A percentile compares a stretch with the other conserved stretches of the same genome.
phyloP scores from a whole-genome alignment of 345 rosid species.

The Eucalyptus erythrocorys region DNA sequence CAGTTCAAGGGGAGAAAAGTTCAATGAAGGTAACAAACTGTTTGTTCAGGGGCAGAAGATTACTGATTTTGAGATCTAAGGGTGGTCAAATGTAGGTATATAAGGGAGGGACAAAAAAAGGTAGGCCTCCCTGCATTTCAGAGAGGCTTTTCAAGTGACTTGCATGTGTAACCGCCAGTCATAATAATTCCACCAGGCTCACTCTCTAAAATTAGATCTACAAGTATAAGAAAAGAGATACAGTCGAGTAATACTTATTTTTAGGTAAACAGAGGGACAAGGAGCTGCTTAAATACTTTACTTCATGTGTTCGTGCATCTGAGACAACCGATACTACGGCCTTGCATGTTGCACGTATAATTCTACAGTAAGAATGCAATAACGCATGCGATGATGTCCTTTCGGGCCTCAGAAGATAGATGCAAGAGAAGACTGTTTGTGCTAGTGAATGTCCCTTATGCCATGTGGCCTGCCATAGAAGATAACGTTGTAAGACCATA shows the following conservation, averaged over 20 bases:
- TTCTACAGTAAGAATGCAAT: conserved; percentile 83
- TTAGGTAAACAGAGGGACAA: conserved; percentile 7
- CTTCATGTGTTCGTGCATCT: conserved; percentile 99
- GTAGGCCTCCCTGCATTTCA: background rate
- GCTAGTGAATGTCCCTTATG: conserved; percentile 98
- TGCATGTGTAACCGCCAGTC: background rate
- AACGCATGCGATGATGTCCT: conserved; percentile 78
- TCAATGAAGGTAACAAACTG: background rate
- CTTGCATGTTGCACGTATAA: conserved; percentile 87
- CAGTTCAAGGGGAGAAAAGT: background rate
- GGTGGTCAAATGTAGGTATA: background rate
- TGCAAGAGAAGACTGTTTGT: conserved; percentile 98
- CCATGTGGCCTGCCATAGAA: conserved; percentile 84
- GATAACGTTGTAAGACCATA: background rate
- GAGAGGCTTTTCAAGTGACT: background rate
- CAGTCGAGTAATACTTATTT: background rate
- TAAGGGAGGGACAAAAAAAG: background rate
- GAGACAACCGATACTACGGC: conserved; percentile 88
- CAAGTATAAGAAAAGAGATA: background rate
- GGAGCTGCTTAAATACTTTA: conserved; percentile 56
- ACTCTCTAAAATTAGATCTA: background rate
- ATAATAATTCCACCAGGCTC: background rate
- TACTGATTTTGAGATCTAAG: background rate
- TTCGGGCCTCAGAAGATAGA: conserved; percentile 85
- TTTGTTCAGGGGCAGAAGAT: background rate